phyloP scores from a whole-genome alignment of 2,329 filamentous ascomycete species.

The Amphichorda felina region DNA sequence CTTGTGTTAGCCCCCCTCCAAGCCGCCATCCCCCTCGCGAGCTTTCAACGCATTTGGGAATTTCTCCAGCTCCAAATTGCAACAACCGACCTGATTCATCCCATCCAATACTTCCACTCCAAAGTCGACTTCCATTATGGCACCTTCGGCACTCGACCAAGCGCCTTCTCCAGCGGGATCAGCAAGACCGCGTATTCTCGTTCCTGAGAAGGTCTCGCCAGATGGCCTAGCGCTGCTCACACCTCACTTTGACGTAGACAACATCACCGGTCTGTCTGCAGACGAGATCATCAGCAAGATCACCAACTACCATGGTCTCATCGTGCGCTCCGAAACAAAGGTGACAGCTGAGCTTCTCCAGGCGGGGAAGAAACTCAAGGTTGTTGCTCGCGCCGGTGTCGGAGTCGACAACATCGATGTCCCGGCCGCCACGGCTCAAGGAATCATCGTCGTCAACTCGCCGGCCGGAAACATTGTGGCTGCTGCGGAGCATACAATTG shows the following conservation, averaged over 20 bases:
- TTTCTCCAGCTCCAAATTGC: too few relatives aligned
- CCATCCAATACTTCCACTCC: too few relatives aligned
- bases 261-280: slow-evolving; percentile 47
- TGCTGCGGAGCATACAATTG: slow-evolving; percentile 68
- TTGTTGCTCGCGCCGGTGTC: slow-evolving; percentile 70
- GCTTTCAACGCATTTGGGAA: too few relatives aligned
- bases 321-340: slow-evolving; percentile 73
- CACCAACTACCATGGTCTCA: slow-evolving; percentile 60
- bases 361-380: slow-evolving; percentile 57
- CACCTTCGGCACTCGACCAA: neutral
- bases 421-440: slow-evolving; percentile 55
- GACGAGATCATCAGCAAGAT: slow-evolving; percentile 57
- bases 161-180: neutral
- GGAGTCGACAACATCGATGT: slow-evolving; percentile 79
- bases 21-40: too few relatives aligned
- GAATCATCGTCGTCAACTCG: slow-evolving; percentile 71
- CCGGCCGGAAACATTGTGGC: slow-evolving; percentile 72
- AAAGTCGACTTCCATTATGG: neutral
- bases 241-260: slow-evolving; percentile 57
- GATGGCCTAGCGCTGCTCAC: slow-evolving; percentile 62
- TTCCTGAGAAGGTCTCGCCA: slow-evolving; percentile 70
- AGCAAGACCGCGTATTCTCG: slow-evolving; percentile 41
- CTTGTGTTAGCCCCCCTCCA: too few relatives aligned
- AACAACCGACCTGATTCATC: too few relatives aligned
- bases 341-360: slow-evolving; percentile 57